Evolutionary conservation across 352 stramenopile genomes (phyloP).

Genomic region (Globisporangium spinosum): DNA sequence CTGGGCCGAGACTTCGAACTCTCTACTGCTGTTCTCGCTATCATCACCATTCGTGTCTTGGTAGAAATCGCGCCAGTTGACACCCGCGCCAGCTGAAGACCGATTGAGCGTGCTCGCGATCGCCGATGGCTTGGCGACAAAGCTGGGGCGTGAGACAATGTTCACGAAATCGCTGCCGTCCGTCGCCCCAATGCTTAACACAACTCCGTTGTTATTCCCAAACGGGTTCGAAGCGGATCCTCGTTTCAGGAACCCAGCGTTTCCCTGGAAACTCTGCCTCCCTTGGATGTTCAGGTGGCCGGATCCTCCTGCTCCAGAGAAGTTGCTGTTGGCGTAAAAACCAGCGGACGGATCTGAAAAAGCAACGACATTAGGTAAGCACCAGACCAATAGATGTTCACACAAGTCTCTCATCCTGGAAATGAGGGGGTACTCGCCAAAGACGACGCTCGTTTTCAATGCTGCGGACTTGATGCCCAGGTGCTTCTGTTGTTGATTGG

Average conservation of each 20-base stretch:
- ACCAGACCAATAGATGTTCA: too few species aligned
- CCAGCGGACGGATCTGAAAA: neutral
- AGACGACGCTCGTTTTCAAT: neutral
- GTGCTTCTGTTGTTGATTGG: neutral
- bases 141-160: constrained; percentile 22
- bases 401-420: too few species aligned
- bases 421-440: neutral
- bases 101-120: neutral
- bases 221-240: constrained; percentile 6
- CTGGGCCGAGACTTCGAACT: neutral
- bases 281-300: neutral
- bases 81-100: neutral
- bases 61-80: constrained; percentile 11
- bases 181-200: constrained; percentile 27
- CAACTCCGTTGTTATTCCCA: constrained; percentile 20
- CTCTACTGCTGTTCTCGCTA: neutral
- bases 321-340: neutral
- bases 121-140: constrained; percentile 7
- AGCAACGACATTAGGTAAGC: too few species aligned
- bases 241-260: neutral
- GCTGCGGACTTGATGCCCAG: neutral
- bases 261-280: neutral
- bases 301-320: neutral
- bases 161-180: constrained; percentile 26
- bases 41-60: neutral